A percentile compares a stretch with the other conserved stretches of the same genome.
These are phyloP conservation scores for Globisporangium nunn DNA, from an alignment of 352 stramenopile genomes.

Conservation along the genomic window DNA sequence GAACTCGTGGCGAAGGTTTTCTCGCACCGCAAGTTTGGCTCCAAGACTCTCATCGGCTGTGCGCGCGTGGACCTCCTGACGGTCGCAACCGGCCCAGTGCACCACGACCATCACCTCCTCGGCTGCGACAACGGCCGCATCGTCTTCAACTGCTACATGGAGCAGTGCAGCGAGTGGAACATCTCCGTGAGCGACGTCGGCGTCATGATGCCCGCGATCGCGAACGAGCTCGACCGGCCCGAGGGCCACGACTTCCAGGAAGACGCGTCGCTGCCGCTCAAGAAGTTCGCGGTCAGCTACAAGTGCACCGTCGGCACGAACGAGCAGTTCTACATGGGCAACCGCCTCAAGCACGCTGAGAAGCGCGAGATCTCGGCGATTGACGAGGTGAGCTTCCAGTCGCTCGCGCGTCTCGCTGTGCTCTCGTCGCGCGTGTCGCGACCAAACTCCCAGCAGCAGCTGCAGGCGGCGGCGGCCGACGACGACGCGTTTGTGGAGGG, in stretches of 20 bases:
- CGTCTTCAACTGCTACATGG: constrained; percentile 90
- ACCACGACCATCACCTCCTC: constrained; percentile 83
- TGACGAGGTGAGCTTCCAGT: constrained; percentile 85
- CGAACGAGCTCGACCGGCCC: constrained; percentile 81
- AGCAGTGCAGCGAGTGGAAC: constrained; percentile 87
- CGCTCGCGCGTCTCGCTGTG: constrained; percentile 70
- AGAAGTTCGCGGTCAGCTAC: constrained; percentile 87
- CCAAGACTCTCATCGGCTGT: constrained; percentile 70
- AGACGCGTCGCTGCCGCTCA: constrained; percentile 79
- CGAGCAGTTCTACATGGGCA: constrained; percentile 85
- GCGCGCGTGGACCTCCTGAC: constrained; percentile 77
- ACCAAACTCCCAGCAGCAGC: constrained; percentile 48
- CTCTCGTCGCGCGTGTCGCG: constrained; percentile 75
- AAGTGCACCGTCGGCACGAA: constrained; percentile 86
- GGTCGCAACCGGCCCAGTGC: constrained; percentile 76
- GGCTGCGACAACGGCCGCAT: constrained; percentile 84
- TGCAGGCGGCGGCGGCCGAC: constrained; percentile 27
- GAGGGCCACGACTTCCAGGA: constrained; percentile 88
- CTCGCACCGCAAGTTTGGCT: constrained; percentile 71
- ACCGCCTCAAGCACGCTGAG: constrained; percentile 73
- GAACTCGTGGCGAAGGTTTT: constrained; percentile 75
- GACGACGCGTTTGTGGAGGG: constrained; percentile 40
- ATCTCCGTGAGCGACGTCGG: constrained; percentile 85
- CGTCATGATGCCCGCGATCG: constrained; percentile 86
- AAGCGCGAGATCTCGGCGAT: constrained; percentile 74